phyloP scores from a whole-genome alignment of 352 stramenopile genomes.

The Pythium graminicola region DNA sequence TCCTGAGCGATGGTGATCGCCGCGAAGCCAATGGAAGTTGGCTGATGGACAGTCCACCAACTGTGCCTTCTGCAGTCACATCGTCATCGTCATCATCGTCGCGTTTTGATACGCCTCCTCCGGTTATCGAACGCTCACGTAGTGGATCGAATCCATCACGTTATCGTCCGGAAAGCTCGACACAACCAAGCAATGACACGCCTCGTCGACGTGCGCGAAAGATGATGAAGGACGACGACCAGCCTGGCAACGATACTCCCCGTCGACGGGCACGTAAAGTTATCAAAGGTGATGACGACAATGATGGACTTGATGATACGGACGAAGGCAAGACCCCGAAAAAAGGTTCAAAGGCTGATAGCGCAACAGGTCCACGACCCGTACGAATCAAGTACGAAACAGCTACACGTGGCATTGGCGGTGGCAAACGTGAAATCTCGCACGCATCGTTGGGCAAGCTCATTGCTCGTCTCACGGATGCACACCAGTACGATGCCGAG shows the following conservation, averaged over 20 bases:
- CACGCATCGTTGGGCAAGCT: constrained; percentile 80
- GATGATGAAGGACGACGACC: constrained; percentile 4
- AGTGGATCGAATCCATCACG: constrained; percentile 16
- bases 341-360: background rate
- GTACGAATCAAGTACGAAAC: constrained; percentile 75
- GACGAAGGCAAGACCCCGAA: background rate
- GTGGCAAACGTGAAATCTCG: constrained; percentile 75
- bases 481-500: constrained; percentile 79
- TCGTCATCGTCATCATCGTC: constrained; percentile 14
- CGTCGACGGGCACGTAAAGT: constrained; percentile 2
- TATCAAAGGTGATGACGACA: constrained; percentile 1
- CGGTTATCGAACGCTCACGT: constrained; percentile 15
- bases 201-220: constrained; percentile 17
- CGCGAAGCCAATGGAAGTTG: constrained; percentile 11
- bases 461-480: constrained; percentile 74
- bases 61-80: constrained; percentile 5
- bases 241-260: constrained; percentile 1
- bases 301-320: background rate
- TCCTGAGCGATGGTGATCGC: constrained; percentile 17
- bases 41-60: constrained; percentile 18
- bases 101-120: constrained; percentile 9
- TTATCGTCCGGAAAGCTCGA: constrained; percentile 11
- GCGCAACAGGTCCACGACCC: constrained; percentile 29
- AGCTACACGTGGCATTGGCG: constrained; percentile 43
- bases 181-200: constrained; percentile 7